Base-by-base conservation (phyloP, 2,329 filamentous ascomycete species). In the Diaporthe longicolla region DNA sequence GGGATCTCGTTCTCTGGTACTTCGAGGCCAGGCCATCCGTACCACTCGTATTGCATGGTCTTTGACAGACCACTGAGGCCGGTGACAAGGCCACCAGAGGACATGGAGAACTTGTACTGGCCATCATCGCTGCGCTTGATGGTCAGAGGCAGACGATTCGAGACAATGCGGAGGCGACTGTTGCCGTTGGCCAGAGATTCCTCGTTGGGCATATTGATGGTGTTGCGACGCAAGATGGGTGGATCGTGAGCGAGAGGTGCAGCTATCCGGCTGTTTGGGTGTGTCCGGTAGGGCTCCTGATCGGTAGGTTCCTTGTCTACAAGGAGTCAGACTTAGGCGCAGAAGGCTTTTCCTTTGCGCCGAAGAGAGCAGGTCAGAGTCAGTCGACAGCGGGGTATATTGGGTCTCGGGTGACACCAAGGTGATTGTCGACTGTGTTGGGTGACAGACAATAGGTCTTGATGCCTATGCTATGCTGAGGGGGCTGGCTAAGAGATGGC, bases 21-120 rank as follows among this genome's bases (percentile, higher is more conserved):
- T 83, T 98, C 95, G 65, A 98, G 86, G 50, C 97, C 97, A 0
- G 97, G 95, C 96, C 97, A 98, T 78, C 97, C 97, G 84, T 98
- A 98, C 97, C 97, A 99, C 83, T 97, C 94, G 84, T 98, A 98
- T 78, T 93, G 96, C 35, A 95, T 98, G 43, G 94, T 93, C 85
- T 98, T 98, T 79, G 94, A 93, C 74, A 98, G 86, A 35, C 97
- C 97, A 78, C 94, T 97, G 75, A 99, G 88, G 26, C 97, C 97
- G 68, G 95, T 98, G 80, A 98, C 97, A 54, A 99, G 90, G 54
- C 97, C 97, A 73, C 97, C 97, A 2, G 97, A 98, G 61, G 96
- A 98, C 94, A 98, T 98, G 82, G 93, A 95, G 84, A 97, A 98
- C 80, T 92, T 90, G 86, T 98, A 99, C 82, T 93, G 93, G 80